Evolutionary conservation across 176 grass and related monocot species (phyloP).

Genomic region (Oryza coarctata): DNA sequence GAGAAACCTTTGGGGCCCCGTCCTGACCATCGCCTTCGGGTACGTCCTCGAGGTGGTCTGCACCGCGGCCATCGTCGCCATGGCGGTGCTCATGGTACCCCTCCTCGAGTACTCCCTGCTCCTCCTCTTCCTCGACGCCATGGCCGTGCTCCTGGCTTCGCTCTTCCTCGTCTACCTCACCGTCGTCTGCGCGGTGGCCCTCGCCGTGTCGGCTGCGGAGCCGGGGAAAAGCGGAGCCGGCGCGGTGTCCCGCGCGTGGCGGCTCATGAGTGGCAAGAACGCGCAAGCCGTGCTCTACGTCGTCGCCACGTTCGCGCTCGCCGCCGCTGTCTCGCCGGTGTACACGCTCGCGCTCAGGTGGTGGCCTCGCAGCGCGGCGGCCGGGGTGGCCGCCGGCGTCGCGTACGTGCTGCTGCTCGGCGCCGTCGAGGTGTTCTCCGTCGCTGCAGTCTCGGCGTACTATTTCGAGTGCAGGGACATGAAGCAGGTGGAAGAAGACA

Average conservation of each 20-base stretch:
- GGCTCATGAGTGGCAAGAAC: constrained; percentile 27
- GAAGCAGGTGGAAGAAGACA: constrained; percentile 25
- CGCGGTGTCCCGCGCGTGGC: constrained; percentile 47
- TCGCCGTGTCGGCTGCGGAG: constrained; percentile 37
- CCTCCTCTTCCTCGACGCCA: constrained; percentile 40
- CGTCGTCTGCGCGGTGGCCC: constrained; percentile 45
- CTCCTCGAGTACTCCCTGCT: constrained; percentile 47
- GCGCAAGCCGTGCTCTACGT: constrained; percentile 46
- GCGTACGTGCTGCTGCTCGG: constrained; percentile 44
- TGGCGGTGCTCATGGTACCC: not conserved
- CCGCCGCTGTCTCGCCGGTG: constrained; percentile 40
- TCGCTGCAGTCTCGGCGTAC: constrained; percentile 37
- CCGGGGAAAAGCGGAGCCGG: constrained; percentile 1
- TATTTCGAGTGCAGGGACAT: constrained; percentile 57
- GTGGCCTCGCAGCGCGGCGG: constrained; percentile 6
- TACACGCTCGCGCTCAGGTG: constrained; percentile 34
- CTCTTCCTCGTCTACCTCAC: constrained; percentile 50
- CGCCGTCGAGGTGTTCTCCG: constrained; percentile 42
- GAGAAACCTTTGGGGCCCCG: constrained; percentile 24
- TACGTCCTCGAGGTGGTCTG: constrained; percentile 37
- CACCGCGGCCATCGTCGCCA: not conserved
- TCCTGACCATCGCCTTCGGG: constrained; percentile 32
- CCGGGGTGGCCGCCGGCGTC: constrained; percentile 11
- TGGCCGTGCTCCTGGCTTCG: constrained; percentile 32
- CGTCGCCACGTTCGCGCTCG: constrained; percentile 29